Evolutionary conservation across 306 rosid species (phyloP), one percentile per base, ranked within the genome.

Genomic region (Prosopis cineraria): DNA sequence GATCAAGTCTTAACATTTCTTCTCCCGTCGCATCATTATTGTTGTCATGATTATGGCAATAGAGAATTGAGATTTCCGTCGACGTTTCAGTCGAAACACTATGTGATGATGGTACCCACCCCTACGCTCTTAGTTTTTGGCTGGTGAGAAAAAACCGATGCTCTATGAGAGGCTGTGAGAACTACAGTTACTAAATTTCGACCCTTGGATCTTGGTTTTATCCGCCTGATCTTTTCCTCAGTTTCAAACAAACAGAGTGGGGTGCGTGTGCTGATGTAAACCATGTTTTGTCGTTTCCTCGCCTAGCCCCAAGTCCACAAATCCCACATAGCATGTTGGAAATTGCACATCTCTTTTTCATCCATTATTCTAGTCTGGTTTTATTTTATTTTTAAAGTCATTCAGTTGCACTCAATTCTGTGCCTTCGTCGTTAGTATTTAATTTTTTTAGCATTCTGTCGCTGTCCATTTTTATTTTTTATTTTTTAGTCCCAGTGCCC

Each of bases 211-310:
- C 39, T 36, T 36, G 39, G 4, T 3, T 36, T 29, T 20, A n/a
- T 31, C 4, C 4, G 34, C 36, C 8, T 20, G n/a, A n/a, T 37
- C 39, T 34, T 67, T 78, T 67, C 52, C 17, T 67, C 63, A 10
- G 55, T 45, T 31, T 69, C 41, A 45, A n/a, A 43, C 13, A 20
- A 65, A 68, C 72, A 2, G 34, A 2, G 11, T 7, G 17, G 0
- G 27, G 55, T 52, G 16, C 56, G 10, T 30, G 30, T 30, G 81
- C 65, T 50, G 73, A 74, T 19, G 53, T 55, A 73, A 71, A 75
- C 77, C 76, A 17, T 48, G 43, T 56, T 79, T 84, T 79, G 90
- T 82, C 84, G 87, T 76, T 80, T 86, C 17, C 19, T 52, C n/a
- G 68, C 72, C 85, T 56, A 69, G 76, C 73, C 73, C 84, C 56